phyloP scores from a whole-genome alignment of 1,284 basidiomycete species.

The Cryptococcus hybrid region DNA sequence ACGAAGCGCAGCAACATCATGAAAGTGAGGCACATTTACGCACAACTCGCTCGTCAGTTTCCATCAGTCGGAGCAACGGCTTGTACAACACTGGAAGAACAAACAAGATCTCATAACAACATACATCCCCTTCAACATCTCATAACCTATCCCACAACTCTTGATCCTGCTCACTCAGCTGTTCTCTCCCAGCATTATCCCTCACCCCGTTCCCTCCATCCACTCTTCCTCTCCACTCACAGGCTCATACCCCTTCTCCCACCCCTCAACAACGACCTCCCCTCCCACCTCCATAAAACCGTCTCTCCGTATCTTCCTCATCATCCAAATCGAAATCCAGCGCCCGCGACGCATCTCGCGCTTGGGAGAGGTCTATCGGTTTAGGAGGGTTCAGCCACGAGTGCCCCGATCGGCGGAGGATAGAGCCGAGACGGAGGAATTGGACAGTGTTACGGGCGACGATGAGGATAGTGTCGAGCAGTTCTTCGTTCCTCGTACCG shows the following conservation, averaged over 20 bases:
- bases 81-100: too few species aligned
- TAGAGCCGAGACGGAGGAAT: constrained; percentile 80
- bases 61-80: too few species aligned
- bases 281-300: constrained; percentile 1
- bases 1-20: too few species aligned
- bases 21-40: too few species aligned
- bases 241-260: constrained; percentile 17
- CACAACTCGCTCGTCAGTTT: too few species aligned
- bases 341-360: constrained; percentile 50
- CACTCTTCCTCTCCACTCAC: constrained; percentile 2
- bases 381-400: constrained; percentile 88
- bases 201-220: constrained; percentile 16
- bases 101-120: too few species aligned
- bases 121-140: background rate
- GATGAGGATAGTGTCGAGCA: constrained; percentile 83
- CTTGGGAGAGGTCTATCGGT: constrained; percentile 76
- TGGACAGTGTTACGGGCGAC: constrained; percentile 88
- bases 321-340: constrained; percentile 64
- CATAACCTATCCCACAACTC: constrained; percentile 41
- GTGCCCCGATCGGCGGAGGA: constrained; percentile 90
- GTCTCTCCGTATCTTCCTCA: constrained; percentile 55
- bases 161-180: too few species aligned
- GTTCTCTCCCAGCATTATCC: too few species aligned
- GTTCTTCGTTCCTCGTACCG: constrained; percentile 64
- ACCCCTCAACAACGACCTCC: constrained; percentile 18